Evolutionary conservation across 1,284 basidiomycete species (phyloP).

Genomic region (Omphalotus olearius): DNA sequence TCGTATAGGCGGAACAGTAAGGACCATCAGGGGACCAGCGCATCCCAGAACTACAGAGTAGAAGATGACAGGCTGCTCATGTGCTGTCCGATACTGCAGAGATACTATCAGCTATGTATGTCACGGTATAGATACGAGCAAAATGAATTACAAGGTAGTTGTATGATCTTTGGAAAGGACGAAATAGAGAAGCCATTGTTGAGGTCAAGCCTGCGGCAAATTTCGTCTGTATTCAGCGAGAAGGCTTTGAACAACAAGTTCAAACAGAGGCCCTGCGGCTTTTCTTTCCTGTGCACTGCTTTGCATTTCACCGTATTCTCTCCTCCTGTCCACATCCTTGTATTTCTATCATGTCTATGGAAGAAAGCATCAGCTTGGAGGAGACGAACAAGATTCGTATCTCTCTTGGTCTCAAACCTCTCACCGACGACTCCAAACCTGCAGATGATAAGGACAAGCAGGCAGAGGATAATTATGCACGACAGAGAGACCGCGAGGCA

Average conservation of each 20-base stretch:
- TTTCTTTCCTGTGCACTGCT: not conserved
- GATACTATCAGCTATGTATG: slow-evolving; percentile 16
- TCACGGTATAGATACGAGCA: not conserved
- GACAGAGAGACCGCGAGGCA: slow-evolving; percentile 63
- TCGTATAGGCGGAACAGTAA: slow-evolving; percentile 79
- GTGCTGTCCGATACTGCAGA: slow-evolving; percentile 66
- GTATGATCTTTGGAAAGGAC: slow-evolving; percentile 12
- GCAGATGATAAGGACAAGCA: slow-evolving; percentile 69
- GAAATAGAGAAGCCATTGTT: slow-evolving; percentile 13
- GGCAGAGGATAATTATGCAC: slow-evolving; percentile 83
- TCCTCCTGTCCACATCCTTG: slow-evolving; percentile 6
- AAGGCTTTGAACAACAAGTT: not conserved
- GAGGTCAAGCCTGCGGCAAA: not conserved
- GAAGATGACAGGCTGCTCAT: slow-evolving; percentile 92
- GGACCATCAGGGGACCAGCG: slow-evolving; percentile 73
- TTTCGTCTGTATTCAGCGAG: no score
- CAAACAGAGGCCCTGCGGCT: not conserved
- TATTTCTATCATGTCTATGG: slow-evolving; percentile 56
- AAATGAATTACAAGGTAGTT: slow-evolving; percentile 11
- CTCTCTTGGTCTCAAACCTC: slow-evolving; percentile 89
- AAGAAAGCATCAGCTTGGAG: slow-evolving; percentile 89
- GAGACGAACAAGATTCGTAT: slow-evolving; percentile 98
- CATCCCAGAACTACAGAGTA: slow-evolving; percentile 78
- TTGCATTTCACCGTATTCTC: slow-evolving; percentile 11
- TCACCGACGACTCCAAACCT: slow-evolving; percentile 72